A percentile compares a stretch with the other conserved stretches of the same genome.
Evolutionary conservation across 352 stramenopile genomes (phyloP).

Genomic region (Pythium biforme): DNA sequence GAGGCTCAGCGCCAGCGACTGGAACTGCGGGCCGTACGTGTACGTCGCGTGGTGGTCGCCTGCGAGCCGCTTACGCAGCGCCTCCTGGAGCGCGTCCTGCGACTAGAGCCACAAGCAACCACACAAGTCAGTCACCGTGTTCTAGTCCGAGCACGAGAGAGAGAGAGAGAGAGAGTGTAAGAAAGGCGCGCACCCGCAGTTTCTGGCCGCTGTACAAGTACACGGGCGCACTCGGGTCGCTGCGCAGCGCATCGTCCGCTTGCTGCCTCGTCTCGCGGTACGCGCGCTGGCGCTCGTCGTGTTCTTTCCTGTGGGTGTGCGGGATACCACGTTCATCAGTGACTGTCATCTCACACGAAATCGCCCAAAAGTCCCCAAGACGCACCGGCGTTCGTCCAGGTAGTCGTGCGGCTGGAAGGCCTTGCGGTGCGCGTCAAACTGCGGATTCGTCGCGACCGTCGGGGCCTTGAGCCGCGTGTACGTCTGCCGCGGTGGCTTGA

Average conservation of each 20-base stretch:
- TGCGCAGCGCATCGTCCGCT: slow-evolving; percentile 25
- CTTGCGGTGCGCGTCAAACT: slow-evolving; percentile 53
- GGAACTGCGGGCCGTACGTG: slow-evolving; percentile 88
- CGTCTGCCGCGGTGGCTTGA: neutral
- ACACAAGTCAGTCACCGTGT: no score
- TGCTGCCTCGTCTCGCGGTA: slow-evolving; percentile 47
- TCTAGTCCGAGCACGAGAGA: no score
- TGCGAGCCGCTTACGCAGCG: slow-evolving; percentile 59
- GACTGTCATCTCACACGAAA: neutral
- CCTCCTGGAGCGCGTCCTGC: slow-evolving; percentile 82
- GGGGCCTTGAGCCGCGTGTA: slow-evolving; percentile 51
- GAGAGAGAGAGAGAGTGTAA: neutral
- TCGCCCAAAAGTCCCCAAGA: no score
- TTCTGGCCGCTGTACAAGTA: slow-evolving; percentile 91
- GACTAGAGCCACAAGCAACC: slow-evolving; percentile 41
- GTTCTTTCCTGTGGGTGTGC: slow-evolving; percentile 26
- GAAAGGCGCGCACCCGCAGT: slow-evolving; percentile 44
- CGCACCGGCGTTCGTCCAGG: slow-evolving; percentile 37
- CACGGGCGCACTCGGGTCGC: slow-evolving; percentile 27
- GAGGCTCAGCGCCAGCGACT: slow-evolving; percentile 81
- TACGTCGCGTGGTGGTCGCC: slow-evolving; percentile 66
- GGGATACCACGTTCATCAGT: neutral
- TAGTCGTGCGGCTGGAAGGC: slow-evolving; percentile 60
- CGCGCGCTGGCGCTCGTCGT: slow-evolving; percentile 28
- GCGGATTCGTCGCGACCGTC: slow-evolving; percentile 70